These are phyloP conservation scores for Aspergillus costaricaensis DNA, from an alignment of 2,329 filamentous ascomycete species.

Conservation along the genomic window DNA sequence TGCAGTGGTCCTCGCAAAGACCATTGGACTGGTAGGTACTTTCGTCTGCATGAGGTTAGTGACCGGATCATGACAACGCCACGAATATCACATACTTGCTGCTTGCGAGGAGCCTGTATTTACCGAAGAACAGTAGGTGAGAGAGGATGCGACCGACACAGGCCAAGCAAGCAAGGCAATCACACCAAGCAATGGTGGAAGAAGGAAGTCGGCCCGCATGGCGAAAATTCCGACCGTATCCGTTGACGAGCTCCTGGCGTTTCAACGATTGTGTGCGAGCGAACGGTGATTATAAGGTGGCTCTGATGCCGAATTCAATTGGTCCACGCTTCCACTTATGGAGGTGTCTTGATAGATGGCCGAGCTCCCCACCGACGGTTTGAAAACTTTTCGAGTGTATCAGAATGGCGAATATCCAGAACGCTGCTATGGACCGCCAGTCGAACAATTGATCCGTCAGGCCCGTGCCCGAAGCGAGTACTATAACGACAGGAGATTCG, in stretches of 20 bases:
- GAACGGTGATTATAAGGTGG: not conserved
- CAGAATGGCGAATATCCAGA: not conserved
- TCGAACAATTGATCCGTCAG: conserved; percentile 1
- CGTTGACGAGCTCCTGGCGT: not conserved
- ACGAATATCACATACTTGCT: conserved; percentile 35
- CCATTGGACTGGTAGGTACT: conserved; percentile 51
- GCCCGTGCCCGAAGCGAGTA: conserved; percentile 3
- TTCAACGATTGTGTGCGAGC: not conserved
- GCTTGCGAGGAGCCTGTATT: conserved; percentile 47
- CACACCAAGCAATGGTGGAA: conserved; percentile 20
- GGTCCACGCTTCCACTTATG: not conserved
- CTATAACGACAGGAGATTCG: conserved; percentile 6
- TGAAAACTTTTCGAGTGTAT: not conserved
- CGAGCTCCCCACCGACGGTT: not conserved
- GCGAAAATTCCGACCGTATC: not conserved
- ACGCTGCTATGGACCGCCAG: not conserved
- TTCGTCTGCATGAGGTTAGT: conserved; percentile 32
- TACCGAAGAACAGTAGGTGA: conserved; percentile 46
- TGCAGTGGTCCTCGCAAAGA: conserved; percentile 43
- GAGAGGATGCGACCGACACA: conserved; percentile 25
- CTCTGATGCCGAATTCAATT: not conserved
- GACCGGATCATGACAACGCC: not conserved
- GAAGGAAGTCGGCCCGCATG: conserved; percentile 26
- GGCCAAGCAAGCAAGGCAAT: conserved; percentile 29
- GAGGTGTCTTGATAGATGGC: not conserved